Conservation (phyloP, 169 alveolate genomes). For the Plasmodium yoelii region DNA sequence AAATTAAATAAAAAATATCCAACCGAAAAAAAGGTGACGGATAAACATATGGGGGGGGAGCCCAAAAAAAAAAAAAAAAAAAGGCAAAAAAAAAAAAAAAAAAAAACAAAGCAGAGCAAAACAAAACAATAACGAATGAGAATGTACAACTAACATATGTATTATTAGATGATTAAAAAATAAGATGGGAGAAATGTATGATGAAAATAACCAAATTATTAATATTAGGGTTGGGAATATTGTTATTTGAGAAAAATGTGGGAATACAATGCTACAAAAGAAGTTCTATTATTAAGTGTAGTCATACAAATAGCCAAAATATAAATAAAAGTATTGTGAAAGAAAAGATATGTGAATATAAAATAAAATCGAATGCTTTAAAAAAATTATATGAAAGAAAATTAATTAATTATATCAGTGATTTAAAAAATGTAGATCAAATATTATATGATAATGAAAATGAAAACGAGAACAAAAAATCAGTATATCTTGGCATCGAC, state of each 20-base stretch:
- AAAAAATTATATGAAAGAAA: slow-evolving; percentile 31
- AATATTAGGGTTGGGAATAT: neutral
- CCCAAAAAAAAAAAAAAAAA: no score
- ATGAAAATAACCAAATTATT: neutral
- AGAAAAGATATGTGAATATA: slow-evolving; percentile 10
- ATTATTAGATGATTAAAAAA: neutral
- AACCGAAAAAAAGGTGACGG: no score
- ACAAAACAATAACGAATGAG: neutral
- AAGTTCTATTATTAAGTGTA: neutral
- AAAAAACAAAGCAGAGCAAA: no score
- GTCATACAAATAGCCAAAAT: no score
- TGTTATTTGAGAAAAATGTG: neutral
- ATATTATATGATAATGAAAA: slow-evolving; percentile 25
- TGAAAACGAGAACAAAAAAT: slow-evolving; percentile 12
- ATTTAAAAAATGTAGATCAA: slow-evolving; percentile 8
- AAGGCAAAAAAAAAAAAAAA: no score
- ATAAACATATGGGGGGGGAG: no score
- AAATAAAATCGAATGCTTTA: slow-evolving; percentile 38
- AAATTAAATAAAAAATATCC: no score
- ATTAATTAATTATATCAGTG: slow-evolving; percentile 46
- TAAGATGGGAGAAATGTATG: slow-evolving; percentile 19
- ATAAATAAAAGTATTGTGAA: neutral
- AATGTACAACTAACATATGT: neutral
- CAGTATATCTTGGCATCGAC: slow-evolving; percentile 83
- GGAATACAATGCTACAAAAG: slow-evolving; percentile 14